Conservation (phyloP, 2,329 filamentous ascomycete genomes). For the Exophiala spinifera region DNA sequence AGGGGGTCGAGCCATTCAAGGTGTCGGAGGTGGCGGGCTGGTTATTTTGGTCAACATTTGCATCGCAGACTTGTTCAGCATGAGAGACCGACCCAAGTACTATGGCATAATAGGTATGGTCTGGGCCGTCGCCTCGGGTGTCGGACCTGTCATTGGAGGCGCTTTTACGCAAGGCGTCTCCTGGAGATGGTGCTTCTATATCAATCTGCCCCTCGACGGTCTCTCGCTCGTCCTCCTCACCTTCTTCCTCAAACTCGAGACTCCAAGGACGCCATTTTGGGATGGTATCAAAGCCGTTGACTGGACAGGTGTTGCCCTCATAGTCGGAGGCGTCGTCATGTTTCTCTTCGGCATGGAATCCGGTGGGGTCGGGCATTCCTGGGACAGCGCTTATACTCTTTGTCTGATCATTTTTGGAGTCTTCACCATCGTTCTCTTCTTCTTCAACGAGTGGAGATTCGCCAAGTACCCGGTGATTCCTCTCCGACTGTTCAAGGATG, state of each 20-base stretch:
- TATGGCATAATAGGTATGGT: conserved; percentile 61
- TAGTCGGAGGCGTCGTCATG: conserved; percentile 66
- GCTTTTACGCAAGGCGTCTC: conserved; percentile 41
- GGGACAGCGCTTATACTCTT: conserved; percentile 50
- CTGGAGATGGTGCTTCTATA: conserved; percentile 50
- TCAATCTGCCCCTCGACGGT: conserved; percentile 62
- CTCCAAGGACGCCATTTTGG: conserved; percentile 56
- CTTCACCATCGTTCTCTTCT: conserved; percentile 46
- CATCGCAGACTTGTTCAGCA: conserved; percentile 62
- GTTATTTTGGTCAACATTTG: conserved; percentile 63
- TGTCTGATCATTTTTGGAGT: conserved; percentile 49
- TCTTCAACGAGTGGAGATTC: conserved; percentile 59
- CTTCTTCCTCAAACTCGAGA: conserved; percentile 60
- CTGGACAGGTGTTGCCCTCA: conserved; percentile 60
- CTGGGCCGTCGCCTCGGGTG: conserved; percentile 59
- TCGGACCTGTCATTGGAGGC: conserved; percentile 50
- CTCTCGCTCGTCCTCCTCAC: conserved; percentile 57
- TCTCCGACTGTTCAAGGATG: conserved; percentile 40
- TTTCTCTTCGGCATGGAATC: conserved; percentile 67
- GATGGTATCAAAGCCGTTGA: conserved; percentile 61
- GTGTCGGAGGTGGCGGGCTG: conserved; percentile 61
- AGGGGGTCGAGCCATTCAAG: conserved; percentile 60
- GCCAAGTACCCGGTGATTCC: conserved; percentile 65
- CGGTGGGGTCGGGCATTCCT: conserved; percentile 59
- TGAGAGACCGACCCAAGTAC: conserved; percentile 58